Base-by-base conservation (phyloP, 768 basidiomycete genomes). In the Epithele typhae region DNA sequence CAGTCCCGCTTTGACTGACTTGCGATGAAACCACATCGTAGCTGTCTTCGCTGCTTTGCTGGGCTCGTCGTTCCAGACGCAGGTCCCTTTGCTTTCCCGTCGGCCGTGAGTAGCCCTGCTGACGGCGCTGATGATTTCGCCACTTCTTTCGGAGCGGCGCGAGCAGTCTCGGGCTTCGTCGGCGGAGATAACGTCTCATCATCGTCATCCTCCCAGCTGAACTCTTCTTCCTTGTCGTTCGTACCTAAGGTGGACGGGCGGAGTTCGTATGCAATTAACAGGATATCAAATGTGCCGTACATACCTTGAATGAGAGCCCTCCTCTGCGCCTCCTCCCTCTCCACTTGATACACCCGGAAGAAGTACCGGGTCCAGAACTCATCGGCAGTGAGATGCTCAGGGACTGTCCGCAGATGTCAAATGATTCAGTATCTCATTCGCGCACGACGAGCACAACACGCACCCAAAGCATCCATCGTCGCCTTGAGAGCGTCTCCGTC, bases 131-230 rank as follows among this genome's bases (percentile, higher is more conserved):
- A 21, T 23, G 23, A 17, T 24, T 43, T 25, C 36, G 33, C 12
- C 17, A 46, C 25, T 9, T 33, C 42, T 18, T 39, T 22, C 2
- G 48, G 18, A 17, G 23, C 34, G 14, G n/a, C 15, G 1, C 40
- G 25, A 30, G 36, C 23, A 15, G 45, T 7, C 18, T 9, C 35
- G 12, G 35, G 35, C 5, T 40, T 46, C 8, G 42, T 37, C 3
- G 46, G 45, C 11, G 57, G 57, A 9, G 51, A 49, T 7, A 57
- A 52, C 32, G 62, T 53, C 27, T 87, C 85, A n/a, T 91, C 89
- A n/a, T 93, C 91, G 41, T 84, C 81, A 45, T 90, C 90, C 61
- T 93, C 92, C 92, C 92, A 95, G 57, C 80, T 87, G 65, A 95
- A 92, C 48, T 90, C 85, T 25, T 94, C 92, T 37, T 95, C 92